A percentile compares a stretch with the other conserved stretches of the same genome.
Conservation (phyloP, 441 rosid genomes). For the Populus hybrid region DNA sequence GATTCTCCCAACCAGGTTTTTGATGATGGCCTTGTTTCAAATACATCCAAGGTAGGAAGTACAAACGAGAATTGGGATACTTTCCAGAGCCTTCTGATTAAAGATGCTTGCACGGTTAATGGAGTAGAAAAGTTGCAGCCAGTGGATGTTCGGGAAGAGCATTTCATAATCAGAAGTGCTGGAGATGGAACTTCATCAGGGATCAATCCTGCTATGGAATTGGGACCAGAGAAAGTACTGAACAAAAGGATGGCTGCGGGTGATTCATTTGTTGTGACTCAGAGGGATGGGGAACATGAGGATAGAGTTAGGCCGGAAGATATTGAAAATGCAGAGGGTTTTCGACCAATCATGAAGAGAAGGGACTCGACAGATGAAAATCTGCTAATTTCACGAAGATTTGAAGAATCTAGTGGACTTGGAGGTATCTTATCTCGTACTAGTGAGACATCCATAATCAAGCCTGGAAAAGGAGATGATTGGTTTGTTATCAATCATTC, state of each 20-base stretch:
- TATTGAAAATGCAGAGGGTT: conserved; percentile 44
- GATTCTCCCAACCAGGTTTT: conserved; percentile 27
- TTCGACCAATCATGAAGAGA: conserved; percentile 42
- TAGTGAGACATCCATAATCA: conserved; percentile 37
- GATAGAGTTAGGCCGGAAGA: conserved; percentile 34
- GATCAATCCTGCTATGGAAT: conserved; percentile 18
- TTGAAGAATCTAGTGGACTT: conserved; percentile 36
- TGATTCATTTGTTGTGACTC: conserved; percentile 45
- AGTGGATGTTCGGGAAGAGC: conserved; percentile 34
- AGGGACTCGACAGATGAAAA: conserved; percentile 46
- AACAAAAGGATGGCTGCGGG: conserved; percentile 21
- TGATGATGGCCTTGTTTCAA: conserved; percentile 24
- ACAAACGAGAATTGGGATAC: conserved; percentile 63
- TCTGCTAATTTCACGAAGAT: conserved; percentile 42
- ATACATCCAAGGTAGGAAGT: conserved; percentile 29
- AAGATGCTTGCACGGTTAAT: conserved; percentile 28
- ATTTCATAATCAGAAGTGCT: conserved; percentile 33
- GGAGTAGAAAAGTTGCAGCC: too few species aligned
- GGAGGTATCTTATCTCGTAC: conserved; percentile 28
- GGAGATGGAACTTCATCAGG: conserved; percentile 23
- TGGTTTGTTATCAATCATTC: conserved; percentile 42
- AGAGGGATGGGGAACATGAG: conserved; percentile 33
- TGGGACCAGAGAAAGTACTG: conserved; percentile 34
- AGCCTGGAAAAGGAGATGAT: conserved; percentile 21
- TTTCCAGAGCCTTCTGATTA: conserved; percentile 66